These are phyloP conservation scores for Fragaria vesca DNA, from an alignment of 306 rosid genomes.

Conservation along the genomic window DNA sequence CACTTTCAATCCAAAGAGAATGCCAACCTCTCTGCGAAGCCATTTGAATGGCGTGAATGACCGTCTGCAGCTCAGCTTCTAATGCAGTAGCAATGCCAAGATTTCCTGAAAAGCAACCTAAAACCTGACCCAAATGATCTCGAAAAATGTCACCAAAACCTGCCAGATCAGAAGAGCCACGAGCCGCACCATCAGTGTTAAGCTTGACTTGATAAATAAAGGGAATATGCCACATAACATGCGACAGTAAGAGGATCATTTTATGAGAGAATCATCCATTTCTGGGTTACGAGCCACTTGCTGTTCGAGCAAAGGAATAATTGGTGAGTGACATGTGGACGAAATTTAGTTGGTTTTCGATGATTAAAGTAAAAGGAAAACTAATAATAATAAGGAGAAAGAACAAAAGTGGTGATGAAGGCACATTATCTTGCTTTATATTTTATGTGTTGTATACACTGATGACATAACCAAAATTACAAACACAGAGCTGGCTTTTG, in stretches of 20 bases:
- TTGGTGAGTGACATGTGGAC: slow-evolving; percentile 7
- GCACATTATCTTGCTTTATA: background rate
- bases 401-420: background rate
- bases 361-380: background rate
- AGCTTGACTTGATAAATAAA: too few species aligned
- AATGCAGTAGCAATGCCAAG: too few species aligned
- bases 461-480: background rate
- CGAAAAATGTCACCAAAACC: too few species aligned
- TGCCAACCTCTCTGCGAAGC: too few species aligned
- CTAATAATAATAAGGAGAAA: background rate
- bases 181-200: too few species aligned
- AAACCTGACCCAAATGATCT: too few species aligned
- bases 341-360: slow-evolving; percentile 13
- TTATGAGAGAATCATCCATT: background rate
- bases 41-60: too few species aligned
- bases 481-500: background rate
- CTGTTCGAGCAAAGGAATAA: background rate
- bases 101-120: too few species aligned
- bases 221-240: too few species aligned
- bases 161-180: too few species aligned
- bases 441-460: background rate
- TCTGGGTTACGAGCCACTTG: background rate
- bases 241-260: background rate
- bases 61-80: too few species aligned
- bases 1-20: too few species aligned